Base-by-base conservation (phyloP, 495 filamentous ascomycete genomes). In the Hypoxylon cercidicola region DNA sequence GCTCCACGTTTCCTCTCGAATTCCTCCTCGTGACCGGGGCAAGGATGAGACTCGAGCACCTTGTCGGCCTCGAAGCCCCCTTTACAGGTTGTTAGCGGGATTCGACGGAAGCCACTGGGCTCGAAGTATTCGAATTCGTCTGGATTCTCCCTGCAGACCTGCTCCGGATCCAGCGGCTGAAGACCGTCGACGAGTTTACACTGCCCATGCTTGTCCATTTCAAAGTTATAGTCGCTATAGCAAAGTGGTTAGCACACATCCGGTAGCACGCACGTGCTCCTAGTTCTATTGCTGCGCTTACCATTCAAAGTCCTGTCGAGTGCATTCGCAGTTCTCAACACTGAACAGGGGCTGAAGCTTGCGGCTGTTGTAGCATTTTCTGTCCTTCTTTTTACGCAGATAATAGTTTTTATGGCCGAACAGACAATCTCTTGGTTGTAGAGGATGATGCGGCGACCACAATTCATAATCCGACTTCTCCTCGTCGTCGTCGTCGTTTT, bases 391-490 rank as follows among this genome's bases (percentile, higher is more conserved):
- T 82, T 97, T 98, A 71, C 96, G 91, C 73, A 95, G 86, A 66
- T 98, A 99, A 72, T 93, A 84, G 46, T 93, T 85, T 35, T 89
- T 80, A 77, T 97, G 96, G 15, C 96, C 96, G 72, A 98, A 99
- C 4, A 99, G 80, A 74, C 96, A 99, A 48, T 91, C 84, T 51
- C 89, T 79, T 3, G 88, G 79, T 69, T 90, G 86, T 34, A 83
- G 69, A 0, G 93, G 93, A 73, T 97, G 93, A 57, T 82, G 82
- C 12, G 96, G 93, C 50, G 82, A 82, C 93, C 93, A 99, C 44
- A 94, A 77, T 48, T 89, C 82, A 78, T 96, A 98, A 60, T 87
- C 83, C n/a, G 82, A 86, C 21, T 87, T 83, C 1, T 77, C 74
- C 1, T 77, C 74, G 6, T 78, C 78, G 51, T 90, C 76, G 57